Percentiles rank a stretch among this genome's conserved stretches.
These are phyloP conservation scores for Calonectria leucothoes DNA, from an alignment of 2,329 filamentous ascomycete species.

Conservation along the genomic window DNA sequence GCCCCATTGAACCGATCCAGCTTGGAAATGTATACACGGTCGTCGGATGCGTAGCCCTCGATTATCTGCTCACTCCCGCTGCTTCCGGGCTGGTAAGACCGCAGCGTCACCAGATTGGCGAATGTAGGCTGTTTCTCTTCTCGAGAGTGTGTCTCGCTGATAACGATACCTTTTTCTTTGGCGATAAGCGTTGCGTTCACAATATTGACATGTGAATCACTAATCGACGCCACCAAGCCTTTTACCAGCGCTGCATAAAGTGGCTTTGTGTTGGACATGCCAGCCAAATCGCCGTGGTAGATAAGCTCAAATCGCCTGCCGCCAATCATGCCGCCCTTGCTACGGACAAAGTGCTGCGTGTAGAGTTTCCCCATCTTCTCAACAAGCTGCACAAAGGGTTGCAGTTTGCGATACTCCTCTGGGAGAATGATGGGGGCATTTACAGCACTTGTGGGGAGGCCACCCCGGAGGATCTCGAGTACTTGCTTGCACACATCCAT, in stretches of 20 bases:
- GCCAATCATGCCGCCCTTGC: slow-evolving; percentile 59
- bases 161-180: slow-evolving; percentile 80
- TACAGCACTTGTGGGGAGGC: slow-evolving; percentile 80
- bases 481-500: slow-evolving; percentile 87
- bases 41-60: slow-evolving; percentile 75
- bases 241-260: slow-evolving; percentile 84
- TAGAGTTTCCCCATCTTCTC: slow-evolving; percentile 85
- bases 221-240: slow-evolving; percentile 77
- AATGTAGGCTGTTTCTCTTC: slow-evolving; percentile 73
- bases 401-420: slow-evolving; percentile 81
- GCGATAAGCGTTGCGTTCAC: slow-evolving; percentile 84
- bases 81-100: slow-evolving; percentile 57
- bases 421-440: slow-evolving; percentile 86
- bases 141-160: slow-evolving; percentile 78
- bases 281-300: slow-evolving; percentile 81
- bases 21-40: slow-evolving; percentile 75
- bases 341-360: slow-evolving; percentile 76
- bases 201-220: slow-evolving; percentile 79
- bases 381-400: slow-evolving; percentile 80
- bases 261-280: slow-evolving; percentile 79
- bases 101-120: slow-evolving; percentile 77
- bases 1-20: slow-evolving; percentile 79
- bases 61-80: slow-evolving; percentile 58
- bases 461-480: slow-evolving; percentile 76
- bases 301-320: slow-evolving; percentile 79